Percentiles rank a stretch among this genome's conserved stretches.
phyloP scores from a whole-genome alignment of 257 asterid species.

The Rhazya stricta region DNA sequence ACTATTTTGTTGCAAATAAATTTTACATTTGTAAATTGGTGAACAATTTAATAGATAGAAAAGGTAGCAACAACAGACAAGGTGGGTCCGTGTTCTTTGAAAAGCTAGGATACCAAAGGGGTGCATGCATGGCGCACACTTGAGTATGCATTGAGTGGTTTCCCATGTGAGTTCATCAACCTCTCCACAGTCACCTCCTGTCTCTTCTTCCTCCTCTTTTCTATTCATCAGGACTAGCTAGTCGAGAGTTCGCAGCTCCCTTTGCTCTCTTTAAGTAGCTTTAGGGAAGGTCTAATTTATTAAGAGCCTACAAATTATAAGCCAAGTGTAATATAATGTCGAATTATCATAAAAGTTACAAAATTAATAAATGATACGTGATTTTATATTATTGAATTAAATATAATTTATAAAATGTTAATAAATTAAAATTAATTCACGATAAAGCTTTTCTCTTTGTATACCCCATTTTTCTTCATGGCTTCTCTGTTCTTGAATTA shows the following conservation, averaged over 20 bases:
- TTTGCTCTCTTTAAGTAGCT: too few relatives aligned
- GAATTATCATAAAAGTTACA: too few relatives aligned
- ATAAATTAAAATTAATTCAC: too few relatives aligned
- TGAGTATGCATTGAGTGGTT: constrained; percentile 55
- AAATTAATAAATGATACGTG: too few relatives aligned
- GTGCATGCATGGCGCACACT: constrained; percentile 29
- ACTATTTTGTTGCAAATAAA: too few relatives aligned
- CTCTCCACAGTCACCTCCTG: constrained; percentile 25
- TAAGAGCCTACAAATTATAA: too few relatives aligned
- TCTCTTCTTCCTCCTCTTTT: background rate
- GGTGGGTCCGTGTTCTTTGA: constrained; percentile 26
- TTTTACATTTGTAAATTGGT: too few relatives aligned
- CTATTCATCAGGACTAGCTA: background rate
- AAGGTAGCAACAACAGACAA: constrained; percentile 34
- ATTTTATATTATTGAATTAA: too few relatives aligned
- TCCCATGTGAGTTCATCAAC: constrained; percentile 51
- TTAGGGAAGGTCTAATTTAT: too few relatives aligned
- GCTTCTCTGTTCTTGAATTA: background rate
- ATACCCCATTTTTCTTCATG: background rate
- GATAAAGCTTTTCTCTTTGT: too few relatives aligned
- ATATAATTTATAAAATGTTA: too few relatives aligned
- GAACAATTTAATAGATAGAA: constrained; percentile 6
- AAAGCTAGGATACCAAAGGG: constrained; percentile 16
- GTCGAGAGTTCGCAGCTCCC: background rate
- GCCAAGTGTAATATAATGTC: too few relatives aligned